Percentiles rank a stretch among this genome's conserved stretches.
Evolutionary conservation across 371 early-diverging fungal genomes (phyloP).

Genomic region (Haplosporangium sp.): DNA sequence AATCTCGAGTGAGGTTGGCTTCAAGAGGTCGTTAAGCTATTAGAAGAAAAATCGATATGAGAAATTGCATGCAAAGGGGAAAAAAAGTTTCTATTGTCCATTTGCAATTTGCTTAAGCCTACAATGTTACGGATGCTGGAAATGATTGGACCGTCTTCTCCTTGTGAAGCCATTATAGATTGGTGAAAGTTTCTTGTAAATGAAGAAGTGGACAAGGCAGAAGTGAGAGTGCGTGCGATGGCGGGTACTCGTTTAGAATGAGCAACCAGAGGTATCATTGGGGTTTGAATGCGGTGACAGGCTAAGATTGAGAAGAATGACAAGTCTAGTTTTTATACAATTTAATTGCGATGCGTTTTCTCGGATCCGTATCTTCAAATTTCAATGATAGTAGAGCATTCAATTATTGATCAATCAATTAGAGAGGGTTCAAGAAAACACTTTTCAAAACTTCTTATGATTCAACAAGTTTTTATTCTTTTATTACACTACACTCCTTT

Average conservation of each 20-base stretch:
- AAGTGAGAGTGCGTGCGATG: slow-evolving; percentile 15
- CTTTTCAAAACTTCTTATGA: no score
- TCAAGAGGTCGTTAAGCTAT: slow-evolving; percentile 65
- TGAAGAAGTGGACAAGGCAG: slow-evolving; percentile 1
- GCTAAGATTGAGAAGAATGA: neutral
- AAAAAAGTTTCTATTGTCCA: neutral
- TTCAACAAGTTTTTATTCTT: no score
- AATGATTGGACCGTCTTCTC: slow-evolving; percentile 45
- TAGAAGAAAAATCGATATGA: neutral
- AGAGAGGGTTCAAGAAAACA: neutral
- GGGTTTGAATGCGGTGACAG: no score
- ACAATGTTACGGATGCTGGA: slow-evolving; percentile 45
- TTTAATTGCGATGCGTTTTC: neutral
- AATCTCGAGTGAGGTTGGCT: slow-evolving; percentile 69
- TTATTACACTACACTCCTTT: neutral
- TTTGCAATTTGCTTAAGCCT: neutral
- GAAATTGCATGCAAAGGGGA: neutral
- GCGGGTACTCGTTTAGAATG: slow-evolving; percentile 27
- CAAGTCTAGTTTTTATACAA: neutral
- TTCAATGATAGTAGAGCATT: neutral
- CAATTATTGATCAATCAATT: neutral
- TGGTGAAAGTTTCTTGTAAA: slow-evolving; percentile 16
- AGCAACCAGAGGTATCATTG: slow-evolving; percentile 31
- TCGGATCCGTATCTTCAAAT: neutral
- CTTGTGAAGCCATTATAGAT: slow-evolving; percentile 41